Evolutionary conservation across 306 rosid species (phyloP).

Genomic region (Corylus americana): DNA sequence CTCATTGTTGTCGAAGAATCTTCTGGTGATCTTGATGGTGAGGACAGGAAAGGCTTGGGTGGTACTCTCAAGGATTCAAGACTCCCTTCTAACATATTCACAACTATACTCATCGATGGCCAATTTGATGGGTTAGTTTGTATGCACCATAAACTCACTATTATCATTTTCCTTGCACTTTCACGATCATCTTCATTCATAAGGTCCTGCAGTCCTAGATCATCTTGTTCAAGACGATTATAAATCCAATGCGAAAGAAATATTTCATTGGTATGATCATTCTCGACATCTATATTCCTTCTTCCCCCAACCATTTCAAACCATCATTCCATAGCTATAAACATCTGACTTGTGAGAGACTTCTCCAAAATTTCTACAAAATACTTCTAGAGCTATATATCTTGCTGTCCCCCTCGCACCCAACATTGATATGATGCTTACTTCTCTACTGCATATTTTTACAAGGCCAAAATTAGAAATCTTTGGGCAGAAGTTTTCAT

Average conservation of each 20-base stretch:
- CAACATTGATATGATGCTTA: slow-evolving; percentile 28
- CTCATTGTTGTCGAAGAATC: background rate
- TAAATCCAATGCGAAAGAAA: slow-evolving; percentile 43
- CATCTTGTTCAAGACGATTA: slow-evolving; percentile 16
- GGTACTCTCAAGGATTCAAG: slow-evolving; percentile 22
- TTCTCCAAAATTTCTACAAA: slow-evolving; percentile 30
- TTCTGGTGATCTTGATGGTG: background rate
- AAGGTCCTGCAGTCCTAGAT: slow-evolving; percentile 5
- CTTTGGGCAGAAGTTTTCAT: slow-evolving; percentile 26
- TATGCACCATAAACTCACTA: slow-evolving; percentile 43
- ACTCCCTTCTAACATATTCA: slow-evolving; percentile 43
- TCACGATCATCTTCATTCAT: background rate
- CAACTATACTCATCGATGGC: slow-evolving; percentile 28
- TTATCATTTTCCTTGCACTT: slow-evolving; percentile 24
- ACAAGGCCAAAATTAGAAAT: slow-evolving; percentile 38
- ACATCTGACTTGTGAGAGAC: slow-evolving; percentile 48
- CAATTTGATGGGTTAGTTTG: slow-evolving; percentile 26
- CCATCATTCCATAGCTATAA: slow-evolving; percentile 44
- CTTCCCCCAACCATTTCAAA: slow-evolving; percentile 45
- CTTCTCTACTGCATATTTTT: slow-evolving; percentile 26
- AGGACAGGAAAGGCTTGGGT: slow-evolving; percentile 40
- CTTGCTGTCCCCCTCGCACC: slow-evolving; percentile 35
- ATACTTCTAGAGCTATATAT: slow-evolving; percentile 45
- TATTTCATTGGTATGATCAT: slow-evolving; percentile 28
- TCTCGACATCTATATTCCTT: slow-evolving; percentile 17